Percentiles rank a stretch among this genome's conserved stretches.
phyloP scores from a whole-genome alignment of 129 eudicot genomes.

The Helianthus tuberosus region DNA sequence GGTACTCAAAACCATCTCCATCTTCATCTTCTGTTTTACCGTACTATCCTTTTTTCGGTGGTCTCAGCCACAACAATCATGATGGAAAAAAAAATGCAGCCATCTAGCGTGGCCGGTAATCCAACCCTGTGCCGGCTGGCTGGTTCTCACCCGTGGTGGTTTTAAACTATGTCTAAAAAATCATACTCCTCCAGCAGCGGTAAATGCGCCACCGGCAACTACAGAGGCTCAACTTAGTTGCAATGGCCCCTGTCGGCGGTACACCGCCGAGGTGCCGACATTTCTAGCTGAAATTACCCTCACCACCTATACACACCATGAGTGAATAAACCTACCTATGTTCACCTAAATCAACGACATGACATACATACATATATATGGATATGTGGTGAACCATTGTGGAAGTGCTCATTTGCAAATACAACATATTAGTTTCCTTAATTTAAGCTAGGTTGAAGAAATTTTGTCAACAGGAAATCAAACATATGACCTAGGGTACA shows the following conservation, averaged over 20 bases:
- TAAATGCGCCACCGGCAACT: slow-evolving; percentile 88
- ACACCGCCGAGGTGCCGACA: slow-evolving; percentile 89
- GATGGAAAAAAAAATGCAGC: slow-evolving; percentile 72
- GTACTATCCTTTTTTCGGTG: neutral
- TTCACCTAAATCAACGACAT: too few species aligned
- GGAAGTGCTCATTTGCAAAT: too few species aligned
- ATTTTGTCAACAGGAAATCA: too few species aligned
- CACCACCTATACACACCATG: too few species aligned
- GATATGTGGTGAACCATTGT: too few species aligned
- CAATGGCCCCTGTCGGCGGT: slow-evolving; percentile 84
- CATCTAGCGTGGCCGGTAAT: slow-evolving; percentile 95
- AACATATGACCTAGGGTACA: too few species aligned
- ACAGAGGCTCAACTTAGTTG: slow-evolving; percentile 83
- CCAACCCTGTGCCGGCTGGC: slow-evolving; percentile 76
- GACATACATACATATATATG: too few species aligned
- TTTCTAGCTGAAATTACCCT: slow-evolving; percentile 82
- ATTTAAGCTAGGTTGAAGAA: too few species aligned
- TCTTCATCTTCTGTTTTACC: neutral
- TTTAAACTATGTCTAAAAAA: slow-evolving; percentile 67
- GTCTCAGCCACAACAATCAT: slow-evolving; percentile 63
- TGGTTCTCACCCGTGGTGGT: slow-evolving; percentile 85
- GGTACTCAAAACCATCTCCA: slow-evolving; percentile 16
- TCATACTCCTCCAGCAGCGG: slow-evolving; percentile 67
- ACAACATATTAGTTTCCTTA: too few species aligned
- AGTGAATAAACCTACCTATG: too few species aligned